Evolutionary conservation across 768 basidiomycete genomes (phyloP), one percentile per base, ranked within the genome.

Genomic region (Mycena polygramma): DNA sequence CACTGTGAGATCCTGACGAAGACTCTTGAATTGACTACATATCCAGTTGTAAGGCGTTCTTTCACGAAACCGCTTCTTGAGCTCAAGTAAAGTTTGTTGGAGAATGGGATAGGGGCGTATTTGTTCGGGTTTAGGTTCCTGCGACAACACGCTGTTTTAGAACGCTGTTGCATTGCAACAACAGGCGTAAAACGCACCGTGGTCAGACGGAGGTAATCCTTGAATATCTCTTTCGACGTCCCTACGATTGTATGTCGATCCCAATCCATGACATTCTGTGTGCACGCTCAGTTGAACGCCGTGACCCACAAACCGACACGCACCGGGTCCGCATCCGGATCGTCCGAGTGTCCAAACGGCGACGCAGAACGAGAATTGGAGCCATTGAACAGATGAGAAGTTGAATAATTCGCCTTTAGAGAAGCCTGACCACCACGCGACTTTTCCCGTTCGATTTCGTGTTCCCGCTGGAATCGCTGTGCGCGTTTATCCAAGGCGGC

Each of bases 1-100:
- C 83, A 97, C 97, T 74, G 97, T 99, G 70, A 99, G 87, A 84
- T 99, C 98, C 80, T 99, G 98, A 49, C 98, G 91, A 68, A 99
- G 83, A 79, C 94, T 96, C 86, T 99, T 99, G 84, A 99, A 95
- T 81, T 99, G 98, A 77, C 94, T 98, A 79, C 97, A 96, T 77
- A 98, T 95, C 92, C 95, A 99, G 66, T 88, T 82, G 77, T 98
- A 98, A 0, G 85, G 80, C 19, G 80, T 79, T 77, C 93, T 94
- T 73, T 92, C 87, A 75, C 90, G 87, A 96, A 97, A 99, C 68
- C 92, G 92, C 63, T 86, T 87, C 82, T 98, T 99, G 58, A 99
- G 87, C 75, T 96, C 91, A 53, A 87, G 80, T 54, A 99, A 87
- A 10, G 98, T 98, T 80, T 92, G 88, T 80, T 93, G 90, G 39